phyloP scores from a whole-genome alignment of 805 yeast species.

The Myxozyma nipponensis region DNA sequence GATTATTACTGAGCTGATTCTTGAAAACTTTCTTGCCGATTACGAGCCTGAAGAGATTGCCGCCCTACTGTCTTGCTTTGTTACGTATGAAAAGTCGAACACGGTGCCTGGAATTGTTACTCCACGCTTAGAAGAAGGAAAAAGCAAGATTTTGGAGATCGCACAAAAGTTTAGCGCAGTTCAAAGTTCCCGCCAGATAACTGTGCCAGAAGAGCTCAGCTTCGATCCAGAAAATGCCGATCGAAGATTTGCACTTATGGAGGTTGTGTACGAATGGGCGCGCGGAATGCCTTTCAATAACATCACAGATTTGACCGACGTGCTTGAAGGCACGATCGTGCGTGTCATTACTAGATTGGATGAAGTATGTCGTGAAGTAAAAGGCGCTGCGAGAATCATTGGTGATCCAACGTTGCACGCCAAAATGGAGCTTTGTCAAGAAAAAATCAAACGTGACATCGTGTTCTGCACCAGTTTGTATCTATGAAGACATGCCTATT shows the following conservation, averaged over 20 bases:
- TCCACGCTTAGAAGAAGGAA: slow-evolving; percentile 67
- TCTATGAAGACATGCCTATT: slow-evolving; percentile 42
- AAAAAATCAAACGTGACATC: slow-evolving; percentile 90
- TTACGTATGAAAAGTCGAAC: slow-evolving; percentile 78
- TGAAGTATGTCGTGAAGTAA: slow-evolving; percentile 92
- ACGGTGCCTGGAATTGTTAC: slow-evolving; percentile 62
- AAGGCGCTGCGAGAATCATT: slow-evolving; percentile 86
- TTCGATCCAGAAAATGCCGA: slow-evolving; percentile 57
- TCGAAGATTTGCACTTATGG: slow-evolving; percentile 76
- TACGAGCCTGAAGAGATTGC: slow-evolving; percentile 95
- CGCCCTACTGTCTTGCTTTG: slow-evolving; percentile 88
- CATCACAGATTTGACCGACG: slow-evolving; percentile 82
- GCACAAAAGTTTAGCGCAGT: slow-evolving; percentile 59
- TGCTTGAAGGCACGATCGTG: slow-evolving; percentile 95
- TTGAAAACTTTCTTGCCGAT: slow-evolving; percentile 88
- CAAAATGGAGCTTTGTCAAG: slow-evolving; percentile 90
- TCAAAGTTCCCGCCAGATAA: slow-evolving; percentile 63
- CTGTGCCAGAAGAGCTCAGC: slow-evolving; percentile 72
- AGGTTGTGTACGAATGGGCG: slow-evolving; percentile 98
- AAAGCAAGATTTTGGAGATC: slow-evolving; percentile 62
- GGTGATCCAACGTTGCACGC: slow-evolving; percentile 89
- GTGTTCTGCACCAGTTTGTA: slow-evolving; percentile 95
- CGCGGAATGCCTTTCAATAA: slow-evolving; percentile 87
- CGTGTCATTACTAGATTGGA: slow-evolving; percentile 91
- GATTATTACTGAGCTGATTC: slow-evolving; percentile 78